phyloP scores from a whole-genome alignment of 2,329 filamentous ascomycete species.

The Lachnellula subtilissima region DNA sequence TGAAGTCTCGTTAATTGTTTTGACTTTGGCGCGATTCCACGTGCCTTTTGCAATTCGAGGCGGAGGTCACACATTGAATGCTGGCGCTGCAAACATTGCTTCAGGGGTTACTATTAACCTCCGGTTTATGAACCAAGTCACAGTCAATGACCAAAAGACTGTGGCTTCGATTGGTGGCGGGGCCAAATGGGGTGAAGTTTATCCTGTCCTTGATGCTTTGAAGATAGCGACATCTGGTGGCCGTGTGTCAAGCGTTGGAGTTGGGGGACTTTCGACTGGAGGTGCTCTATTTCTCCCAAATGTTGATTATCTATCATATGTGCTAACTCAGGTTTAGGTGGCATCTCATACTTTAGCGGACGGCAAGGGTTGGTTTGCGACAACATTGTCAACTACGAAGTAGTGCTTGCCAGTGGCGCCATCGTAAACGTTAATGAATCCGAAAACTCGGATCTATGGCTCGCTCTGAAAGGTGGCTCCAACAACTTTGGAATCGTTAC shows the following conservation, averaged over 20 bases:
- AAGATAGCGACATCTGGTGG: slow-evolving; percentile 33
- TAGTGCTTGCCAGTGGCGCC: slow-evolving; percentile 47
- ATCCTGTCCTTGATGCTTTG: slow-evolving; percentile 30
- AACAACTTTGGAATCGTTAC: slow-evolving; percentile 53
- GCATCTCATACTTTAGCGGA: slow-evolving; percentile 10
- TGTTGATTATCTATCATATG: too few species aligned
- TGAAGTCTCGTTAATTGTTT: not conserved
- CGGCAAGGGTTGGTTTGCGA: slow-evolving; percentile 44
- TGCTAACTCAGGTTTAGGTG: slow-evolving; percentile 8
- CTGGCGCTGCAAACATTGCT: slow-evolving; percentile 42
- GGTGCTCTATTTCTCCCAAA: slow-evolving; percentile 8
- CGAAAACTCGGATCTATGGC: slow-evolving; percentile 45
- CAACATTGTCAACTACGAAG: slow-evolving; percentile 41
- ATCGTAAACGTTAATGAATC: slow-evolving; percentile 41
- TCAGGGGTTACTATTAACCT: slow-evolving; percentile 44
- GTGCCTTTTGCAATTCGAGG: slow-evolving; percentile 43
- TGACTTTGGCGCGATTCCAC: not conserved
- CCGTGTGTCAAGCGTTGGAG: slow-evolving; percentile 33
- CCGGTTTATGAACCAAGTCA: slow-evolving; percentile 21
- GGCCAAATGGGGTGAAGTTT: slow-evolving; percentile 36
- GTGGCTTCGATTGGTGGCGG: slow-evolving; percentile 34
- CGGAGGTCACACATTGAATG: slow-evolving; percentile 44
- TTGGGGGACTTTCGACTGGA: slow-evolving; percentile 36
- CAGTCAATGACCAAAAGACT: slow-evolving; percentile 23
- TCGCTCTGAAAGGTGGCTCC: slow-evolving; percentile 50